Evolutionary conservation across 306 rosid genomes (phyloP).

Genomic region (Glycyrrhiza uralensis): DNA sequence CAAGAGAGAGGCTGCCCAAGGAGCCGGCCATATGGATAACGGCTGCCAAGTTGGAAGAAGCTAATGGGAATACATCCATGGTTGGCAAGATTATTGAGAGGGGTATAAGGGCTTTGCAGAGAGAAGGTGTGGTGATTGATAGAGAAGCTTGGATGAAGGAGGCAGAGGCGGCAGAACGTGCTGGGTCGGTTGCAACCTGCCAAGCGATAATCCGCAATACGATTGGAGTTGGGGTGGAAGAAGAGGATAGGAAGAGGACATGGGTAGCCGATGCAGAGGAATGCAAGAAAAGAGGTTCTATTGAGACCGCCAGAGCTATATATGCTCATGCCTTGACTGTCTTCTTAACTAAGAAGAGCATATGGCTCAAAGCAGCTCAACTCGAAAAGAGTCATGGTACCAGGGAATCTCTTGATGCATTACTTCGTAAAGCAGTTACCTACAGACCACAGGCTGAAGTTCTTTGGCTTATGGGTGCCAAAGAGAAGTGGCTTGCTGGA

Average conservation of each 20-base stretch:
- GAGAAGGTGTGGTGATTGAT: slow-evolving; percentile 70
- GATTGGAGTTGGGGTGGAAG: slow-evolving; percentile 84
- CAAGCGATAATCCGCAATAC: slow-evolving; percentile 71
- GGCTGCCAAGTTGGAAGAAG: slow-evolving; percentile 91
- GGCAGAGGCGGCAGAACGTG: slow-evolving; percentile 93
- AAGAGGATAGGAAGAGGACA: slow-evolving; percentile 92
- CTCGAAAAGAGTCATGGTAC: slow-evolving; percentile 94
- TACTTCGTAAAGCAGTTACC: slow-evolving; percentile 80
- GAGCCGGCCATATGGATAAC: slow-evolving; percentile 94
- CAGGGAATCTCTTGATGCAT: slow-evolving; percentile 83
- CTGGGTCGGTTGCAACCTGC: slow-evolving; percentile 77
- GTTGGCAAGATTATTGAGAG: slow-evolving; percentile 85
- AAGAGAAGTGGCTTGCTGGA: slow-evolving; percentile 98
- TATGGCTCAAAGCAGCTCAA: slow-evolving; percentile 95
- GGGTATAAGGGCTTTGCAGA: slow-evolving; percentile 87
- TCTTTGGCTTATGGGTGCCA: slow-evolving; percentile 97
- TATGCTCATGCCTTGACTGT: slow-evolving; percentile 83
- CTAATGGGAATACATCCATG: slow-evolving; percentile 79
- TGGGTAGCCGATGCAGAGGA: slow-evolving; percentile 99
- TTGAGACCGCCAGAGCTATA: slow-evolving; percentile 89
- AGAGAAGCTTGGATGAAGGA: slow-evolving; percentile 93
- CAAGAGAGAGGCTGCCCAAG: slow-evolving; percentile 72
- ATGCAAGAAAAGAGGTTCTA: slow-evolving; percentile 88
- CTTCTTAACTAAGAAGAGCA: slow-evolving; percentile 86
- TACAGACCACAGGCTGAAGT: slow-evolving; percentile 96